These are phyloP conservation scores for Coniferiporia sulphurascens DNA, from an alignment of 1,284 basidiomycete genomes.

Conservation along the genomic window DNA sequence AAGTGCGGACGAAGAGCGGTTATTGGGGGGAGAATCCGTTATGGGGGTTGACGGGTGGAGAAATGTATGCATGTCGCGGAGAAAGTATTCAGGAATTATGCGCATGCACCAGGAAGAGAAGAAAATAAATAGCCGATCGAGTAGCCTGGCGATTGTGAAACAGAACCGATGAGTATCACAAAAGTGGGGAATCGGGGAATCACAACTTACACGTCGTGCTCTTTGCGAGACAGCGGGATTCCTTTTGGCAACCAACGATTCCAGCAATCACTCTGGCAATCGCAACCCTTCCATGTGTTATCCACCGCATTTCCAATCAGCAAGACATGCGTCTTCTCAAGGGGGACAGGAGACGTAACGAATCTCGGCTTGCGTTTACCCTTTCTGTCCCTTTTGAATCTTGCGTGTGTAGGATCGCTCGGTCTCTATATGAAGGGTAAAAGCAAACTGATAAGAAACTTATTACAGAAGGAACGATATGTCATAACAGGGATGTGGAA, in stretches of 20 bases:
- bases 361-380: conserved; percentile 1
- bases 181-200: background rate
- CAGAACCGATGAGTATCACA: background rate
- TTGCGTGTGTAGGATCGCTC: background rate
- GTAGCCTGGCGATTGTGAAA: conserved; percentile 31
- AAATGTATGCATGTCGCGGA: conserved; percentile 53
- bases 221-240: conserved; percentile 40
- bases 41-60: conserved; percentile 37
- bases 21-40: conserved; percentile 18
- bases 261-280: conserved; percentile 37
- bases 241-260: conserved; percentile 47
- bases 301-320: conserved; percentile 1
- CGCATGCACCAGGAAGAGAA: conserved; percentile 53
- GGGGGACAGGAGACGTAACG: background rate
- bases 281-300: conserved; percentile 14
- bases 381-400: conserved; percentile 2
- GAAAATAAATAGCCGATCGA: conserved; percentile 57
- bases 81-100: conserved; percentile 44
- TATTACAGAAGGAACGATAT: too few relatives aligned
- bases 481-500: too few relatives aligned
- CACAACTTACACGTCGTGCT: conserved; percentile 42
- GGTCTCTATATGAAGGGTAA: background rate
- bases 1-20: conserved; percentile 22
- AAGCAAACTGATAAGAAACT: too few relatives aligned
- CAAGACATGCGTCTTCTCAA: conserved; percentile 5